Percentiles rank a stretch among this genome's conserved stretches.
Evolutionary conservation across 495 filamentous ascomycete species (phyloP).

Genomic region (Filosporella fistucella): DNA sequence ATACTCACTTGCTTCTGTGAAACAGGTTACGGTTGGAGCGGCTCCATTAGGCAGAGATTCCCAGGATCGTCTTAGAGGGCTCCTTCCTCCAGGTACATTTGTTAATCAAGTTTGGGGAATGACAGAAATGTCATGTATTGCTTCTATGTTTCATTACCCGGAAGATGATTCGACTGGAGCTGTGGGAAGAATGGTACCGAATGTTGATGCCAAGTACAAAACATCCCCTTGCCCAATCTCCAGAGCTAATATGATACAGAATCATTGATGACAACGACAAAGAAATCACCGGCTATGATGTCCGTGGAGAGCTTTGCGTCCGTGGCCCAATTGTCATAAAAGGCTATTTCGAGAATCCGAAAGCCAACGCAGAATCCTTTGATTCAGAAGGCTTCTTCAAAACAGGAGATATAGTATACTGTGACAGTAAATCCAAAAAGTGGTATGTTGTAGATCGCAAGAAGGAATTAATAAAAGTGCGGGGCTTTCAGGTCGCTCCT

Average conservation of each 20-base stretch:
- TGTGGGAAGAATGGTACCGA: conserved; percentile 15
- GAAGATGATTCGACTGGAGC: conserved; percentile 16
- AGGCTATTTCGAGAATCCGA: conserved; percentile 59
- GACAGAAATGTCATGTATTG: conserved; percentile 14
- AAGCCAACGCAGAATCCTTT: conserved; percentile 49
- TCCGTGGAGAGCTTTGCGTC: conserved; percentile 64
- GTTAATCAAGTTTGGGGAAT: conserved; percentile 19
- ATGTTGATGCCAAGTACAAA: conserved; percentile 19
- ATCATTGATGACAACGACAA: conserved; percentile 29
- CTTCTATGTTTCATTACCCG: conserved; percentile 16
- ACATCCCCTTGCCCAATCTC: conserved; percentile 13
- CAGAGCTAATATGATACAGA: conserved; percentile 22
- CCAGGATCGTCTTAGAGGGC: conserved; percentile 6
- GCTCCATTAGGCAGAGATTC: conserved; percentile 70
- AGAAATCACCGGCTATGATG: conserved; percentile 35
- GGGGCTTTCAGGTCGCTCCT: conserved; percentile 73
- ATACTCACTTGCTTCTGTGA: conserved; percentile 46
- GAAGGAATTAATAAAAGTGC: conserved; percentile 82
- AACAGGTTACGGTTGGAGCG: conserved; percentile 65
- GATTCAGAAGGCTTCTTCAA: conserved; percentile 63
- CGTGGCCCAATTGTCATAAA: conserved; percentile 64
- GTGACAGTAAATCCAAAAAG: conserved; percentile 59
- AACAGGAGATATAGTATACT: conserved; percentile 57
- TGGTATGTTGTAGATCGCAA: conserved; percentile 78
- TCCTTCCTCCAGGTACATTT: conserved; percentile 28